A percentile compares a stretch with the other conserved stretches of the same genome.
Evolutionary conservation across 2,329 filamentous ascomycete genomes (phyloP).

Genomic region (Coniella vitis): DNA sequence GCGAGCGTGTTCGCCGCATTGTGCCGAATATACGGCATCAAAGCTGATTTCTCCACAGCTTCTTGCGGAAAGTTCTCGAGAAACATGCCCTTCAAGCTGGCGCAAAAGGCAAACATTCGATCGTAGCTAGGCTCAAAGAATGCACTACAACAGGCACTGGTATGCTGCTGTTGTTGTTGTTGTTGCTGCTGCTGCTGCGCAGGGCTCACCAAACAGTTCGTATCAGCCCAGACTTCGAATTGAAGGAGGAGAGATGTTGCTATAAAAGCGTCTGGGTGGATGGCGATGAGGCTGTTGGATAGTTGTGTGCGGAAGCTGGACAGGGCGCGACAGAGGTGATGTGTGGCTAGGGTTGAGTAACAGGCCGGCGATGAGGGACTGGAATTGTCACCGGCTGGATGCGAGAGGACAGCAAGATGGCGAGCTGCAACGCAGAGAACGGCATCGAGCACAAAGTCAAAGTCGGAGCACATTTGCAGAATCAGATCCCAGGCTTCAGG

Average conservation of each 20-base stretch:
- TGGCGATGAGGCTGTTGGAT: constrained; percentile 8
- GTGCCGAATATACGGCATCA: constrained; percentile 5
- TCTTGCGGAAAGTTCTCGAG: constrained; percentile 15
- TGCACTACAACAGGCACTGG: too few relatives aligned
- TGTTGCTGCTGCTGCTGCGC: too few relatives aligned
- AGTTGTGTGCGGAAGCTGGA: constrained; percentile 15
- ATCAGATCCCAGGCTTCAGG: constrained; percentile 16
- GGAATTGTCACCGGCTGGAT: too few relatives aligned
- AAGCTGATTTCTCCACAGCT: constrained; percentile 5
- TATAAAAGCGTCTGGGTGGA: constrained; percentile 20
- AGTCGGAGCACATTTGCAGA: constrained; percentile 20
- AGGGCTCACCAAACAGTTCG: constrained; percentile 13
- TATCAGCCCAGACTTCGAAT: constrained; percentile 20
- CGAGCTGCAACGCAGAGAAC: constrained; percentile 20
- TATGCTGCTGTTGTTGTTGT: too few relatives aligned
- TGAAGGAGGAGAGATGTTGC: constrained; percentile 20
- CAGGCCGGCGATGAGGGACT: too few relatives aligned
- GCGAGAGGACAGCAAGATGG: constrained; percentile 18
- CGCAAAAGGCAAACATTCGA: constrained; percentile 19
- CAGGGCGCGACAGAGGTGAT: constrained; percentile 17
- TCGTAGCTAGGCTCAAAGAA: constrained; percentile 15
- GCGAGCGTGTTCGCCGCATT: neutral
- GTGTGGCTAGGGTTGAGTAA: constrained; percentile 10
- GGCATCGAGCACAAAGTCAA: constrained; percentile 20
- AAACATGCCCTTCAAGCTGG: constrained; percentile 19